phyloP scores from a whole-genome alignment of 2,329 filamentous ascomycete genomes.

The Aspergillus bombycis region DNA sequence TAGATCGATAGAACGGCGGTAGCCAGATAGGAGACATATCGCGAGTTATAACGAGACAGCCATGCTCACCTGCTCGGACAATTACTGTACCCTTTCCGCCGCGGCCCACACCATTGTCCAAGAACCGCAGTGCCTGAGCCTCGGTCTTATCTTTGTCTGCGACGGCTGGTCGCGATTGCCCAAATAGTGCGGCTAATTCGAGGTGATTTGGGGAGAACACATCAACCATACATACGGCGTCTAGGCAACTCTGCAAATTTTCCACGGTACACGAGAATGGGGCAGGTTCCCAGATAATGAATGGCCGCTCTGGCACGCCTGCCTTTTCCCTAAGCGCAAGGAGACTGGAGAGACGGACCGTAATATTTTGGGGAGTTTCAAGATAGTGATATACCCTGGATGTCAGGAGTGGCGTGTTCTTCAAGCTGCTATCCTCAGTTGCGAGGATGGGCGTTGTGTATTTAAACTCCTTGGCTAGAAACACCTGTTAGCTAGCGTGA shows the following conservation, averaged over 20 bases:
- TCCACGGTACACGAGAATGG: slow-evolving; percentile 24
- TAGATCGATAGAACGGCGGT: slow-evolving; percentile 28
- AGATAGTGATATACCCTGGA: slow-evolving; percentile 26
- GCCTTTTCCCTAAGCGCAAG: slow-evolving; percentile 19
- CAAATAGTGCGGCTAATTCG: slow-evolving; percentile 33
- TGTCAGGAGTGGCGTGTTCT: slow-evolving; percentile 7
- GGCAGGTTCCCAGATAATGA: slow-evolving; percentile 31
- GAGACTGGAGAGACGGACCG: slow-evolving; percentile 11
- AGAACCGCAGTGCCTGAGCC: slow-evolving; percentile 11
- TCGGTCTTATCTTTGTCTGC: slow-evolving; percentile 16
- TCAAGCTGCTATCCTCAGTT: slow-evolving; percentile 15
- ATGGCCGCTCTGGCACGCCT: slow-evolving; percentile 16
- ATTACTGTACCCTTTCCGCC: slow-evolving; percentile 24
- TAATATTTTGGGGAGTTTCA: slow-evolving; percentile 20
- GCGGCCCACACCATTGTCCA: slow-evolving; percentile 20
- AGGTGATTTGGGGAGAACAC: slow-evolving; percentile 45
- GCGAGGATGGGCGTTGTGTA: slow-evolving; percentile 27
- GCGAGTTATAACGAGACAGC: slow-evolving; percentile 28
- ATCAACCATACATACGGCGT: slow-evolving; percentile 27
- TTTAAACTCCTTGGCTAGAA: slow-evolving; percentile 25
- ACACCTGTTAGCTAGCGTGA: neutral
- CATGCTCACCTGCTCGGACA: slow-evolving; percentile 36
- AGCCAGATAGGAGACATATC: slow-evolving; percentile 27
- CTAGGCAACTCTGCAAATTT: slow-evolving; percentile 25
- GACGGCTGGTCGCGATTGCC: neutral